These are phyloP conservation scores for Pythium periplocum DNA, from an alignment of 352 stramenopile genomes.

Conservation along the genomic window DNA sequence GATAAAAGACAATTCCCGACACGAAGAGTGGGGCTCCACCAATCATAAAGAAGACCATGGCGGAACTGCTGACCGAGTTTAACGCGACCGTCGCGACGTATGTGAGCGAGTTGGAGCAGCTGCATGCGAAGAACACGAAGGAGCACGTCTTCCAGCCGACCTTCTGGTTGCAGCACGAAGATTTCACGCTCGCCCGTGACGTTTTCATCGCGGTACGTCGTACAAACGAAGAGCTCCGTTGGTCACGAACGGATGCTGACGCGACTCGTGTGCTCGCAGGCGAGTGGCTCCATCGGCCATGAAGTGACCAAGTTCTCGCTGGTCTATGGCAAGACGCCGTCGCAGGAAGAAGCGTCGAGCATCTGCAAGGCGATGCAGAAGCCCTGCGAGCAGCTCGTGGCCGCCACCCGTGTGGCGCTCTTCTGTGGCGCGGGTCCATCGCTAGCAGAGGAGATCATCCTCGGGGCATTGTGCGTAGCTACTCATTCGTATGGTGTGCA, in stretches of 20 bases:
- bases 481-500: neutral
- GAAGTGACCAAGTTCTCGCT: constrained; percentile 87
- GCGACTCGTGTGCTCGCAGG: constrained; percentile 21
- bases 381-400: constrained; percentile 73
- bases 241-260: neutral
- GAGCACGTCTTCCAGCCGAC: constrained; percentile 57
- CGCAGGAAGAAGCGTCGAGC: constrained; percentile 56
- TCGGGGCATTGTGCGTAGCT: constrained; percentile 48
- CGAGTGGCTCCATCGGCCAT: constrained; percentile 58
- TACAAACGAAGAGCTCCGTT: neutral
- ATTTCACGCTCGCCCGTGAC: constrained; percentile 75
- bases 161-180: constrained; percentile 73
- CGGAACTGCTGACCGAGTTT: constrained; percentile 52
- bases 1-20: constrained; percentile 11
- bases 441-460: constrained; percentile 69
- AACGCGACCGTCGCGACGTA: constrained; percentile 44
- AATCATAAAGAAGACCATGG: constrained; percentile 23
- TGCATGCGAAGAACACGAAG: constrained; percentile 48
- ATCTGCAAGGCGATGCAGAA: constrained; percentile 77
- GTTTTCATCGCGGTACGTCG: constrained; percentile 68
- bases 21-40: constrained; percentile 3
- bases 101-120: constrained; percentile 49
- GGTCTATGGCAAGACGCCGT: constrained; percentile 75
- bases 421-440: constrained; percentile 74
- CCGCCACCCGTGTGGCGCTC: constrained; percentile 69